These are phyloP conservation scores for Tulasnella sp. DNA, from an alignment of 768 basidiomycete species.

Conservation along the genomic window DNA sequence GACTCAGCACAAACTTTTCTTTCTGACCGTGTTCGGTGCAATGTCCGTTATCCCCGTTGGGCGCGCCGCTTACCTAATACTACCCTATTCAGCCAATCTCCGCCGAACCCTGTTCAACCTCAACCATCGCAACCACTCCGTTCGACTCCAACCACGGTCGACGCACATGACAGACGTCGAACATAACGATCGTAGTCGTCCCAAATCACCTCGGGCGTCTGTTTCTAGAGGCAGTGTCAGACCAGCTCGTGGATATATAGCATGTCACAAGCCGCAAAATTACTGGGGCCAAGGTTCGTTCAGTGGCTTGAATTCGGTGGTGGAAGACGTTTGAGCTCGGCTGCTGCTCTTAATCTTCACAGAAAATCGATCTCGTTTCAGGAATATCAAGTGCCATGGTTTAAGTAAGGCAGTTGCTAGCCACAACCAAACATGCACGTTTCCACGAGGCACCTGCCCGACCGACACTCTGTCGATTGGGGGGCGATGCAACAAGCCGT, in stretches of 20 bases:
- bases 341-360: neutral
- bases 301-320: neutral
- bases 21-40: slow-evolving; percentile 4
- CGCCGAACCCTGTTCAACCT: no score
- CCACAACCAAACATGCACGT: neutral
- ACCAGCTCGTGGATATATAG: neutral
- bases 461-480: neutral
- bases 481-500: neutral
- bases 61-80: neutral
- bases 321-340: neutral
- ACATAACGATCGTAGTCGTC: neutral
- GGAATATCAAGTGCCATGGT: neutral
- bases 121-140: neutral
- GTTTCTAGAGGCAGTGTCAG: neutral
- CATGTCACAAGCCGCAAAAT: no score
- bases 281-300: neutral
- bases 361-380: neutral
- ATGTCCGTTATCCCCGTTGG: slow-evolving; percentile 5
- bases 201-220: neutral
- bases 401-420: neutral
- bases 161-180: neutral
- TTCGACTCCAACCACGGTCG: neutral
- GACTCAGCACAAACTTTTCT: slow-evolving; percentile 8
- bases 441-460: neutral
- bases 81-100: neutral